Conservation (phyloP, 495 filamentous ascomycete genomes). For the Astrothelium macrocarpum region DNA sequence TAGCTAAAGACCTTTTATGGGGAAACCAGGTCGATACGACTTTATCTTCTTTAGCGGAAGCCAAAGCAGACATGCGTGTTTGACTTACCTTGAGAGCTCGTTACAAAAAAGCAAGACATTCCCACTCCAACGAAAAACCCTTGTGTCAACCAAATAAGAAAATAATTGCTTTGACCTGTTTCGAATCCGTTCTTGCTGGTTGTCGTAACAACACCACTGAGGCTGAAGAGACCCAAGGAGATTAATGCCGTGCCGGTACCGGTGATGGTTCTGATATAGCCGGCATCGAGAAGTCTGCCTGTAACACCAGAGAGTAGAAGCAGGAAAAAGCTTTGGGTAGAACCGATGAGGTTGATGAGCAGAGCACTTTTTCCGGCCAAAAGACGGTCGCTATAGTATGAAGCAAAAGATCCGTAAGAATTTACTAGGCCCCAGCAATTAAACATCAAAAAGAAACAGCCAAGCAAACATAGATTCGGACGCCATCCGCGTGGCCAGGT, state of each 20-base stretch:
- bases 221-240: conserved; percentile 29
- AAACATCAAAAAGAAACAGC: conserved; percentile 38
- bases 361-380: conserved; percentile 23
- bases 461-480: conserved; percentile 31
- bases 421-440: conserved; percentile 36
- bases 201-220: conserved; percentile 25
- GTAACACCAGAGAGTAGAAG: conserved; percentile 31
- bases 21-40: conserved; percentile 37
- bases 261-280: conserved; percentile 25
- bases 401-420: conserved; percentile 35
- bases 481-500: conserved; percentile 33
- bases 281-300: conserved; percentile 36
- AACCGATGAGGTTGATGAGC: conserved; percentile 34
- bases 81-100: conserved; percentile 33
- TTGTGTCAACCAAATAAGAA: conserved; percentile 31
- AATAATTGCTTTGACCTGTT: conserved; percentile 25
- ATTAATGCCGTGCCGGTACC: conserved; percentile 28
- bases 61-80: not conserved
- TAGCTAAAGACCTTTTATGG: conserved; percentile 29
- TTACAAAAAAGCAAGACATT: conserved; percentile 39
- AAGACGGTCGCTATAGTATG: conserved; percentile 32
- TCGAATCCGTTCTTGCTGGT: not conserved
- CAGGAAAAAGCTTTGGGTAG: conserved; percentile 30
- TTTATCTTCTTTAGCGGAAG: conserved; percentile 10
- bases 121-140: conserved; percentile 34